Conservation (phyloP, 345 rosid species). For the Citrus maxima region DNA sequence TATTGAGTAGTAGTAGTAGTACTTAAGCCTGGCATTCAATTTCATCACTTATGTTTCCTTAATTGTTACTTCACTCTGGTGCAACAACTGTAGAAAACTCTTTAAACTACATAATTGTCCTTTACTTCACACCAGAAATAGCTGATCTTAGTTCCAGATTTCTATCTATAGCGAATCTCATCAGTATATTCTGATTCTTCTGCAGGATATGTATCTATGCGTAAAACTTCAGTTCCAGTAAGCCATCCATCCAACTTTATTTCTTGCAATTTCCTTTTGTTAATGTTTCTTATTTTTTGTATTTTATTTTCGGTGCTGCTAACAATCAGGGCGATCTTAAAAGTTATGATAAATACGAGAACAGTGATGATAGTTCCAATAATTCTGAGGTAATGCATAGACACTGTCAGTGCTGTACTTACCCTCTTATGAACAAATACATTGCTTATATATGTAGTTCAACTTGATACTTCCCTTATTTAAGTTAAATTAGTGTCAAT, state of each 20-base stretch:
- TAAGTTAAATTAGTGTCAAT: background rate
- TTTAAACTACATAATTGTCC: background rate
- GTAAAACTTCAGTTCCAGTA: slow-evolving; percentile 43
- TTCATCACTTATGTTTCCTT: background rate
- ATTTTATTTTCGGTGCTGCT: background rate
- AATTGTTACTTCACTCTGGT: background rate
- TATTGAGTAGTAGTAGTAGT: too few relatives aligned
- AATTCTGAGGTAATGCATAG: slow-evolving; percentile 18
- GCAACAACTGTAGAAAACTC: background rate
- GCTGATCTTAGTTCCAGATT: background rate
- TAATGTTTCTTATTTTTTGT: background rate
- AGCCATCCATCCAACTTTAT: slow-evolving; percentile 26
- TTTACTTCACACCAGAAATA: background rate
- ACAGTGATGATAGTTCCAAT: background rate
- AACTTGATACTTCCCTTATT: background rate
- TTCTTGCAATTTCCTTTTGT: background rate
- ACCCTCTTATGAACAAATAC: background rate
- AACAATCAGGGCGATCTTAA: slow-evolving; percentile 23
- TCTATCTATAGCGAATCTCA: background rate
- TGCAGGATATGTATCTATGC: slow-evolving; percentile 55
- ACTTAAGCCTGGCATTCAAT: background rate
- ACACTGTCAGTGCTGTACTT: background rate
- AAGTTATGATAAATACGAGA: slow-evolving; percentile 20
- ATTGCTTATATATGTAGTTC: background rate
- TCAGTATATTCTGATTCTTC: slow-evolving; percentile 11